Percentiles rank a stretch among this genome's conserved stretches.
phyloP scores from a whole-genome alignment of 2,329 filamentous ascomycete species.

The Arthrobotrys sphaeroides region DNA sequence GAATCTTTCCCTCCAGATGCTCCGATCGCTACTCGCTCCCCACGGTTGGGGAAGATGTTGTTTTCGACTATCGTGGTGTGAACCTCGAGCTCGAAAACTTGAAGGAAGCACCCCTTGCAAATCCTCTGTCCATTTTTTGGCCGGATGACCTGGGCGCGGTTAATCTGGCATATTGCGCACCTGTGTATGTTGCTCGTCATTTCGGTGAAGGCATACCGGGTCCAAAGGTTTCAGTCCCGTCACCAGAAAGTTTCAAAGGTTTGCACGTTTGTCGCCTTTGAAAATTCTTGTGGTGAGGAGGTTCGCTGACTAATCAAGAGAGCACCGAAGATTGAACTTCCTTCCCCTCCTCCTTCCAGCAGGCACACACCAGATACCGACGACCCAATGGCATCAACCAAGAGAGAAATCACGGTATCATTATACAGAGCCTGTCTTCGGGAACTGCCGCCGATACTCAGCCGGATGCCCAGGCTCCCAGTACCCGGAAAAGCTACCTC shows the following conservation, averaged over 20 bases:
- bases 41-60: slow-evolving; percentile 76
- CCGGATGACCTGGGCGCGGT: slow-evolving; percentile 86
- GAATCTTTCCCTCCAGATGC: slow-evolving; percentile 98
- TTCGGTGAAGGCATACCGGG: too few relatives aligned
- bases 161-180: slow-evolving; percentile 78
- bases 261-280: too few relatives aligned
- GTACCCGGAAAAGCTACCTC: slow-evolving; percentile 20
- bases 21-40: slow-evolving; percentile 90
- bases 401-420: background rate
- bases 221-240: too few relatives aligned
- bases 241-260: too few relatives aligned
- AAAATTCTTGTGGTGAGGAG: too few relatives aligned
- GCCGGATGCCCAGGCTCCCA: background rate
- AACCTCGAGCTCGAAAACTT: slow-evolving; percentile 88
- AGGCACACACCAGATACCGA: too few relatives aligned
- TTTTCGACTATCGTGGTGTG: slow-evolving; percentile 89
- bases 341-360: too few relatives aligned
- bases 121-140: slow-evolving; percentile 95
- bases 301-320: too few relatives aligned
- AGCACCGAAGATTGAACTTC: too few relatives aligned
- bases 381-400: background rate
- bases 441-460: slow-evolving; percentile 37
- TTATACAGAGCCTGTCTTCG: slow-evolving; percentile 32
- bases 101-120: slow-evolving; percentile 87
- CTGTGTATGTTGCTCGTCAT: slow-evolving; percentile 13